Evolutionary conservation across 2,329 filamentous ascomycete species (phyloP).

Genomic region (Intubia oerlemansii): DNA sequence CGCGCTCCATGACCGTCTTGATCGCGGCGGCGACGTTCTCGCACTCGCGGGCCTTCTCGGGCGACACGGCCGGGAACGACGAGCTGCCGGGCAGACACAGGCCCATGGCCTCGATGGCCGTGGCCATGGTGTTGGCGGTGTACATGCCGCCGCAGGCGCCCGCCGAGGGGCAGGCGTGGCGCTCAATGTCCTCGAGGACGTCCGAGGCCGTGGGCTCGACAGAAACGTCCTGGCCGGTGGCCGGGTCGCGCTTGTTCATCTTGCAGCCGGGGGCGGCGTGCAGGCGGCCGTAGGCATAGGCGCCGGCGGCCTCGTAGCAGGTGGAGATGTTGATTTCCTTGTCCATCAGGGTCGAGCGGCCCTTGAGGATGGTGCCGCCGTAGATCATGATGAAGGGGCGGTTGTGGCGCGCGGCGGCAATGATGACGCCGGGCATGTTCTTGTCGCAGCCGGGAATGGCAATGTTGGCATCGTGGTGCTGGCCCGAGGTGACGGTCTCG

Average conservation of each 20-base stretch:
- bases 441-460: slow-evolving; percentile 90
- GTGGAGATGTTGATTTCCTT: slow-evolving; percentile 73
- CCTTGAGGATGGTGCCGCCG: slow-evolving; percentile 74
- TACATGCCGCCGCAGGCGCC: slow-evolving; percentile 71
- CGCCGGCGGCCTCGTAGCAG: slow-evolving; percentile 74
- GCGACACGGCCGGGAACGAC: slow-evolving; percentile 59
- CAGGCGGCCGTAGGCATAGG: slow-evolving; percentile 57
- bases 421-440: slow-evolving; percentile 88
- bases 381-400: slow-evolving; percentile 90
- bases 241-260: neutral
- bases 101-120: slow-evolving; percentile 76
- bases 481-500: slow-evolving; percentile 79
- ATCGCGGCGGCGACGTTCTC: slow-evolving; percentile 63
- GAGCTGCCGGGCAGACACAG: slow-evolving; percentile 66
- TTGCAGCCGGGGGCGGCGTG: slow-evolving; percentile 31
- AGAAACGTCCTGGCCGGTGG: slow-evolving; percentile 25
- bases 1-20: slow-evolving; percentile 55
- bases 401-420: slow-evolving; percentile 82
- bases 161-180: slow-evolving; percentile 53
- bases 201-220: slow-evolving; percentile 46
- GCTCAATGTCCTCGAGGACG: slow-evolving; percentile 66
- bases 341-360: slow-evolving; percentile 56
- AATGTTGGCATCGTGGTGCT: slow-evolving; percentile 85
- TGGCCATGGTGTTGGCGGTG: slow-evolving; percentile 87
- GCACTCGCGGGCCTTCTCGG: slow-evolving; percentile 74